Percentiles rank a stretch among this genome's conserved stretches.
Conservation (phyloP, 805 yeast species). For the Metschnikowia lochheadii region DNA sequence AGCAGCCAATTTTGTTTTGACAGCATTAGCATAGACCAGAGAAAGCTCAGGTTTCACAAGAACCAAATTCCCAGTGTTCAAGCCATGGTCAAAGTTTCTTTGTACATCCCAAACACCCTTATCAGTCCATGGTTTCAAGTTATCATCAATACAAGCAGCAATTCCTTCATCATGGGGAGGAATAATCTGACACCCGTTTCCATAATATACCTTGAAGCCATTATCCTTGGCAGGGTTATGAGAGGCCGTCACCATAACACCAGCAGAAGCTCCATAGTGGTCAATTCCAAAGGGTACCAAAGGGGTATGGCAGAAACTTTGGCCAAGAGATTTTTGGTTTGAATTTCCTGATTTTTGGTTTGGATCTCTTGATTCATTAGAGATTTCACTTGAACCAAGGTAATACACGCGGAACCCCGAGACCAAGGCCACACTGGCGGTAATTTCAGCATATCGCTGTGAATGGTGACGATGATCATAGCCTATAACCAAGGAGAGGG, state of each 20-base stretch:
- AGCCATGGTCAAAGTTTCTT: constrained; percentile 30
- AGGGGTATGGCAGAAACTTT: constrained; percentile 70
- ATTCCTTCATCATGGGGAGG: constrained; percentile 84
- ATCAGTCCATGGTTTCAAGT: constrained; percentile 54
- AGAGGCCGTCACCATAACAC: constrained; percentile 91
- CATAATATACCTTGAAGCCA: constrained; percentile 92
- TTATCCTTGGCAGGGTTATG: constrained; percentile 84
- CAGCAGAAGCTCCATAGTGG: constrained; percentile 58
- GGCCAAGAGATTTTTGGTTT: background rate
- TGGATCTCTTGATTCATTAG: constrained; percentile 20
- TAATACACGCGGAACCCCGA: constrained; percentile 69
- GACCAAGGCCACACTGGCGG: constrained; percentile 68
- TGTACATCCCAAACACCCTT: constrained; percentile 45
- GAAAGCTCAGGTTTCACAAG: constrained; percentile 43
- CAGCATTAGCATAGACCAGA: constrained; percentile 33
- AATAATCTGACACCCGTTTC: constrained; percentile 92
- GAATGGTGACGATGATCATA: constrained; percentile 91
- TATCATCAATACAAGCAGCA: constrained; percentile 56
- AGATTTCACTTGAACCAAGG: constrained; percentile 42
- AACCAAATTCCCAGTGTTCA: constrained; percentile 25
- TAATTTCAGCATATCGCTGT: constrained; percentile 67
- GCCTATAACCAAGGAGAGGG: constrained; percentile 65
- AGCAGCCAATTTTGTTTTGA: constrained; percentile 30
- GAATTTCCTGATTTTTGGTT: background rate
- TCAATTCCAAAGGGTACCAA: constrained; percentile 86